Percentiles rank a stretch among this genome's conserved stretches.
These are phyloP conservation scores for Pugionium cornutum DNA, from an alignment of 345 rosid genomes.

Conservation along the genomic window DNA sequence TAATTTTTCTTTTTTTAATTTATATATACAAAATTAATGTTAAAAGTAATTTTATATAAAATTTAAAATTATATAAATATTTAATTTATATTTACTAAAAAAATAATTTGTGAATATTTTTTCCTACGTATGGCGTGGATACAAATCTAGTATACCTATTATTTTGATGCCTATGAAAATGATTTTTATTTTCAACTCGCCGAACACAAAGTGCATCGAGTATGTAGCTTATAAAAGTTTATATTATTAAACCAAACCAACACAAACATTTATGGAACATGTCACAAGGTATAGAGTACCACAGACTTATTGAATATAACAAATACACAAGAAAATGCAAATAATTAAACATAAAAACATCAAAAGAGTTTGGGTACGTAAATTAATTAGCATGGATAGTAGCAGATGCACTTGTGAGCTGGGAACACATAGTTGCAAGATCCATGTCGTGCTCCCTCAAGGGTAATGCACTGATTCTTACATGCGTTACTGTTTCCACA, in stretches of 20 bases:
- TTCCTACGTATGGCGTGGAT: too few species aligned
- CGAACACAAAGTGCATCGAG: too few species aligned
- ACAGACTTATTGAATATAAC: background rate
- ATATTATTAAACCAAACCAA: background rate
- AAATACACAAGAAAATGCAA: background rate
- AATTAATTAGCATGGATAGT: constrained; percentile 8
- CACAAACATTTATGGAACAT: background rate
- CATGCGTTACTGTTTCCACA: constrained; percentile 16
- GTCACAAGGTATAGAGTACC: background rate
- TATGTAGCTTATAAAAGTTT: too few species aligned
- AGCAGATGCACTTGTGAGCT: constrained; percentile 16
- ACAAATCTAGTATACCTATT: too few species aligned
- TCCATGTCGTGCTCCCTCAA: constrained; percentile 28
- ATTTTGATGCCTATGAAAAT: too few species aligned
- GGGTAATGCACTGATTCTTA: constrained; percentile 38
- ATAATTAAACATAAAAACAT: background rate
- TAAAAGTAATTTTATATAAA: too few species aligned
- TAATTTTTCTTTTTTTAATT: too few species aligned
- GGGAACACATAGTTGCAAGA: constrained; percentile 27
- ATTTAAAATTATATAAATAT: too few species aligned
- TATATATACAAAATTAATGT: too few species aligned
- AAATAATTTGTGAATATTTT: too few species aligned
- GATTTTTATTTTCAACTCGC: too few species aligned
- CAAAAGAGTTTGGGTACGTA: background rate
- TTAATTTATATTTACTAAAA: too few species aligned